Base-by-base conservation (phyloP, 2,329 filamentous ascomycete species). In the Aspergillus japonicus region DNA sequence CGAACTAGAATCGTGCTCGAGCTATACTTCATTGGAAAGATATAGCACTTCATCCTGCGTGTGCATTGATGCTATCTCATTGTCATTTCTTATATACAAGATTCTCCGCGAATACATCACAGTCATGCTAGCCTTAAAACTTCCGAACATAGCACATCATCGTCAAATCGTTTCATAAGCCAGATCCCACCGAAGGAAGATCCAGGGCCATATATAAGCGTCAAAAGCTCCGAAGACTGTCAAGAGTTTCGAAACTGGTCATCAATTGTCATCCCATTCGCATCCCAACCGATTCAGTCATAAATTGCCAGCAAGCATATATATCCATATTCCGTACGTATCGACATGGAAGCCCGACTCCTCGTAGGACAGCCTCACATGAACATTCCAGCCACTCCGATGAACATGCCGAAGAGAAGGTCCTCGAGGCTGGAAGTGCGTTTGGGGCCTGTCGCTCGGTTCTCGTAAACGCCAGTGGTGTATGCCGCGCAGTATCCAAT, bases 341-440 rank as follows among this genome's bases (percentile, higher is more conserved):
- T 51, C 33, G 39, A 29, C 51, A 51, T 56, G 21, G 21, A 48
- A 58, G 24, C 2, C 24, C 24, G 3, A 31, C 35, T 3, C 54
- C 44, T 19, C 35, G 14, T 53, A 44, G 39, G 44, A 16, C 6
- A 44, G 16, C 50, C 61, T 77, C 66, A 78, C 64, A 77, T 69
- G 66, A 78, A 71, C 69, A 78, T 72, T 1, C 80, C 81, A 3
- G 78, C 77, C 62, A 82, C 71, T 0, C 80, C 82, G 61, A 83
- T 73, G 48, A 72, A 69, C 16, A 79, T 57, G 6, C 78, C 80
- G 8, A 77, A 69, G 12, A 72, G 69, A 35, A 80, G 68, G 61
- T 78, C 78, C 62, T 80, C 77, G 1, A 80, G 61, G 58, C 74
- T 74, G 23, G 76, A 71, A n/a, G 71, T 68, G 60, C 69, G 69